phyloP scores from a whole-genome alignment of 1,139 yeast species.

The Schizosaccharomyces versatilis region DNA sequence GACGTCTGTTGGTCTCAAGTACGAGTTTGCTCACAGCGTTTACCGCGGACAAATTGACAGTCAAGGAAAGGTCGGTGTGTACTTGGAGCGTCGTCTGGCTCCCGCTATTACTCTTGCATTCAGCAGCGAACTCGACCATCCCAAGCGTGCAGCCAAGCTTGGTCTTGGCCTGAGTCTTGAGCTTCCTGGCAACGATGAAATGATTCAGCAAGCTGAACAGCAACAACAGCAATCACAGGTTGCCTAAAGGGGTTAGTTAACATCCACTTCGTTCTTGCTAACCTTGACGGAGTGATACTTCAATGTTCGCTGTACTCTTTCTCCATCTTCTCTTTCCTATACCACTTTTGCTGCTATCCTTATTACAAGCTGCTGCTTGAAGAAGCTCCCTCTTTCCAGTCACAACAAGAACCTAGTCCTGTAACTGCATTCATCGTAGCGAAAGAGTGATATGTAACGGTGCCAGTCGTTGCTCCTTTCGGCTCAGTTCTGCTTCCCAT shows the following conservation, averaged over 20 bases:
- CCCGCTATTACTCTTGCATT: slow-evolving; percentile 78
- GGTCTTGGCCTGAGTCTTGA: slow-evolving; percentile 93
- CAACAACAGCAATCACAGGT: background rate
- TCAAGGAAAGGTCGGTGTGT: slow-evolving; percentile 71
- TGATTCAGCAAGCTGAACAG: slow-evolving; percentile 1
- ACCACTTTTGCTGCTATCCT: no score
- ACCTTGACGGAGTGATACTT: no score
- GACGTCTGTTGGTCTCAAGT: slow-evolving; percentile 90
- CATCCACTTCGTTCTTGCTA: no score
- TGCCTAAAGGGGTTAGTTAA: background rate
- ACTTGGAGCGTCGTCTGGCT: slow-evolving; percentile 78
- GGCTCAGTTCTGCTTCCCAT: no score
- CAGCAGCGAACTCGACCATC: slow-evolving; percentile 87
- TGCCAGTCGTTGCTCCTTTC: no score
- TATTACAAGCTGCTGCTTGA: no score
- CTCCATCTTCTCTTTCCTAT: no score
- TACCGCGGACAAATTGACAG: slow-evolving; percentile 92
- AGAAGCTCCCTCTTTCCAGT: no score
- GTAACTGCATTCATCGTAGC: no score
- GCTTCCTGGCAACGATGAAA: slow-evolving; percentile 41
- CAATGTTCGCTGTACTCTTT: no score
- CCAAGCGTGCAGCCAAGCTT: slow-evolving; percentile 57
- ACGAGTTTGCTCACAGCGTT: slow-evolving; percentile 89
- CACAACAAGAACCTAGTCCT: no score
- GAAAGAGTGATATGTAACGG: no score